A percentile compares a stretch with the other conserved stretches of the same genome.
These are phyloP conservation scores for Brachypodium distachyon DNA, from an alignment of 202 grass and related monocot genomes.

Conservation along the genomic window DNA sequence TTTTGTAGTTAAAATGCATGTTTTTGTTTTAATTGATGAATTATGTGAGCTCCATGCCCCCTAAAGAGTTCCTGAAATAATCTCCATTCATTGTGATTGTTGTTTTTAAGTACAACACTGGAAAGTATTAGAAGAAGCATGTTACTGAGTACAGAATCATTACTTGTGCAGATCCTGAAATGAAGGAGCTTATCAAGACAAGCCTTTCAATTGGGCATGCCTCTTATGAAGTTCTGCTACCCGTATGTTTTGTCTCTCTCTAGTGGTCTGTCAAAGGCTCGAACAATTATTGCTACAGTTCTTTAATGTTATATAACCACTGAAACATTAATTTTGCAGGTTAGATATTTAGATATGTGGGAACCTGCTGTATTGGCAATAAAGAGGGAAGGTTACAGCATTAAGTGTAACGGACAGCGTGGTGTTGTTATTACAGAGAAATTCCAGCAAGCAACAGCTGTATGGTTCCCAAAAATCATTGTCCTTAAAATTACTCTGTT, in stretches of 20 bases:
- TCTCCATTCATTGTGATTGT: no score
- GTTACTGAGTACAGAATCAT: background rate
- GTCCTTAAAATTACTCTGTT: background rate
- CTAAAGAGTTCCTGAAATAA: no score
- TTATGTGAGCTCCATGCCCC: no score
- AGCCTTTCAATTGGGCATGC: constrained; percentile 56
- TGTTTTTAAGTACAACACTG: no score
- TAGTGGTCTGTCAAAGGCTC: background rate
- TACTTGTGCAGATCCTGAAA: constrained; percentile 62
- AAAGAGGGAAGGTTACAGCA: constrained; percentile 81
- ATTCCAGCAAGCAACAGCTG: constrained; percentile 59
- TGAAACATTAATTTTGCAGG: constrained; percentile 34
- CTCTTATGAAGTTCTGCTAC: constrained; percentile 54
- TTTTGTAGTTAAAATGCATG: no score
- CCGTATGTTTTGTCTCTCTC: constrained; percentile 42
- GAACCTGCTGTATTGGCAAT: constrained; percentile 74
- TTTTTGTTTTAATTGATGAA: no score
- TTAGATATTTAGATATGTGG: constrained; percentile 79
- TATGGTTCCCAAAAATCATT: constrained; percentile 18
- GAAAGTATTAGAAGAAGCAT: no score
- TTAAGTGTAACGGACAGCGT: constrained; percentile 69
- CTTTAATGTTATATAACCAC: constrained; percentile 1
- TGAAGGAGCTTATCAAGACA: constrained; percentile 69
- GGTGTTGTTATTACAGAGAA: constrained; percentile 68
- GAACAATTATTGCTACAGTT: background rate